These are phyloP conservation scores for Ogataea dorogensis DNA, from an alignment of 805 yeast genomes.

Conservation along the genomic window DNA sequence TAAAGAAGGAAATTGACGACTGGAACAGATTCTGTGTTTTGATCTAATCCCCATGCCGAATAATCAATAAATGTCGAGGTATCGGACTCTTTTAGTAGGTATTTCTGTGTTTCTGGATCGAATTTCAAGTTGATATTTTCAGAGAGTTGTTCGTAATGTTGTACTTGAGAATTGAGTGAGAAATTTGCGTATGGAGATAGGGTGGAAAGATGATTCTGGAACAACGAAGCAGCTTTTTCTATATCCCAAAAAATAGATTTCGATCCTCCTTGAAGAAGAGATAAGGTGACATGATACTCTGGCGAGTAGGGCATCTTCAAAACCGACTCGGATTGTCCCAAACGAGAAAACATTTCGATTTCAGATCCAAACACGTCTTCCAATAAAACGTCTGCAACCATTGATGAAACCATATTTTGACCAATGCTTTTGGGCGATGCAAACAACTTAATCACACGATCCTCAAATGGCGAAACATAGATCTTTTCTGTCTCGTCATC, in stretches of 20 bases:
- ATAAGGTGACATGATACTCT: conserved; percentile 70
- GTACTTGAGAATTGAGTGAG: conserved; percentile 75
- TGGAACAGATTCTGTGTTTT: conserved; percentile 53
- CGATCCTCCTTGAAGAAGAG: conserved; percentile 70
- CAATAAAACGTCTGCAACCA: conserved; percentile 37
- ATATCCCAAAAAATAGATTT: conserved; percentile 73
- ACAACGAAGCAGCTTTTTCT: conserved; percentile 47
- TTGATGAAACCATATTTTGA: conserved; percentile 34
- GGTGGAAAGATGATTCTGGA: conserved; percentile 53
- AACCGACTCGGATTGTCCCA: conserved; percentile 28
- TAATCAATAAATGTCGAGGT: conserved; percentile 77
- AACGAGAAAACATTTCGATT: conserved; percentile 30
- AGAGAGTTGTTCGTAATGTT: conserved; percentile 55
- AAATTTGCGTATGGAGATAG: conserved; percentile 63
- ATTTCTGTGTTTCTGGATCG: conserved; percentile 26
- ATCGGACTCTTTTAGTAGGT: conserved; percentile 45
- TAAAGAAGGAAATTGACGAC: conserved; percentile 68
- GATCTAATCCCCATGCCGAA: conserved; percentile 75
- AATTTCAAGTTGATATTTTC: conserved; percentile 27
- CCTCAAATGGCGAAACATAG: conserved; percentile 39
- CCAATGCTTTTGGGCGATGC: conserved; percentile 30
- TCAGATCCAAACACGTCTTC: conserved; percentile 42
- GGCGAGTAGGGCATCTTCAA: conserved; percentile 59
- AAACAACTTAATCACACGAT: conserved; percentile 34
- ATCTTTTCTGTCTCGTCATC: conserved; percentile 21